Conservation (phyloP, 345 rosid genomes). For the Citrus reticulata region DNA sequence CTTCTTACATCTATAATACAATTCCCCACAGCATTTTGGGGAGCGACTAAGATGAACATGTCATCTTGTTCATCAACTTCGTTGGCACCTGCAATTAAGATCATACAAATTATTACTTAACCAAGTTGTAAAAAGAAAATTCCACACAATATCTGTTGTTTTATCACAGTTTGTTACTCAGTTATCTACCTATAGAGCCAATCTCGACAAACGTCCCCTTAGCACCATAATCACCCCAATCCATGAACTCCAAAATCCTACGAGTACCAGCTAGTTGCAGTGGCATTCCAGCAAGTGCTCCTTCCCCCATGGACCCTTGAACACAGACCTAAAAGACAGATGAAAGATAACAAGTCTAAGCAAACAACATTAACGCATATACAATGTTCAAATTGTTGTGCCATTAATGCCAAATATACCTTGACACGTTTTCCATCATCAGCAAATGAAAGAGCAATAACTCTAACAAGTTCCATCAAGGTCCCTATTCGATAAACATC, state of each 20-base stretch:
- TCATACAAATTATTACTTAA: not conserved
- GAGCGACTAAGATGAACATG: conserved; percentile 85
- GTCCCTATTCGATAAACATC: conserved; percentile 98
- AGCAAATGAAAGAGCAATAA: conserved; percentile 82
- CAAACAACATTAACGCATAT: not conserved
- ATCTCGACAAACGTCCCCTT: conserved; percentile 73
- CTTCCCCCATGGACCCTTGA: conserved; percentile 97
- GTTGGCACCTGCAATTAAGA: conserved; percentile 51
- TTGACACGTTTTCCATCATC: conserved; percentile 95
- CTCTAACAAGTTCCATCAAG: conserved; percentile 85
- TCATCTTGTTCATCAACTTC: conserved; percentile 91
- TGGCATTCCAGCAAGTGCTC: conserved; percentile 98
- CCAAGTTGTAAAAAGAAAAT: not conserved
- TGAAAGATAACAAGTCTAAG: conserved; percentile 23
- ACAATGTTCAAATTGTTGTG: not conserved
- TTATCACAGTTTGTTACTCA: not conserved
- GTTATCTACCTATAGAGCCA: conserved; percentile 72
- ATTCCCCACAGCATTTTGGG: conserved; percentile 95
- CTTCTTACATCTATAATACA: conserved; percentile 83
- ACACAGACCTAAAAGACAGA: conserved; percentile 80
- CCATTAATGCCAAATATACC: conserved; percentile 35
- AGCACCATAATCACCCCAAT: conserved; percentile 89
- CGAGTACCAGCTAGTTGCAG: conserved; percentile 89
- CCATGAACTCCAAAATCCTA: conserved; percentile 92
- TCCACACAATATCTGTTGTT: not conserved